These are phyloP conservation scores for Themeda triandra DNA, from an alignment of 176 grass and related monocot genomes.

Conservation along the genomic window DNA sequence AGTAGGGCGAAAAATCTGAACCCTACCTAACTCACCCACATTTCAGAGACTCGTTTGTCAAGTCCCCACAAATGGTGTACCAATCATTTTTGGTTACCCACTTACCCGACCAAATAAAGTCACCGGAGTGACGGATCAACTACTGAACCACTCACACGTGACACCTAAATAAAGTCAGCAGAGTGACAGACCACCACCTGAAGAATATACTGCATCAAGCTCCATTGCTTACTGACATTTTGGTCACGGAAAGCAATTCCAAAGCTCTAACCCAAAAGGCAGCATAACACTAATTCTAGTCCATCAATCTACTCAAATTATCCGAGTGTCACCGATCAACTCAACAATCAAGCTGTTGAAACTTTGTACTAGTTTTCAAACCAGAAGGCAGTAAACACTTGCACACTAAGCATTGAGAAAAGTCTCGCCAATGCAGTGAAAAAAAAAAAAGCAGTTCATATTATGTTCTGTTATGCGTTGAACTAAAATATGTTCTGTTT, in stretches of 20 bases:
- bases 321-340: not conserved
- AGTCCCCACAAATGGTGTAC: not conserved
- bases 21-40: no score
- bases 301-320: not conserved
- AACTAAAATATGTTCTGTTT: no score
- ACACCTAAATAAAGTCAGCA: not conserved
- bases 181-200: not conserved
- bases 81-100: not conserved
- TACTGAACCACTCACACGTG: not conserved
- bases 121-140: not conserved
- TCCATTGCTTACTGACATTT: not conserved
- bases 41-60: not conserved
- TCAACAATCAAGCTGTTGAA: not conserved
- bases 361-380: not conserved
- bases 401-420: not conserved
- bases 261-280: not conserved
- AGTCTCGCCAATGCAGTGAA: not conserved
- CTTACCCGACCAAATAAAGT: not conserved
- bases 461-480: no score
- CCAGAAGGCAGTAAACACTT: not conserved
- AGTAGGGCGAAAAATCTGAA: not conserved
- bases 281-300: not conserved
- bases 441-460: no score
- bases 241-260: not conserved
- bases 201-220: not conserved